A percentile compares a stretch with the other conserved stretches of the same genome.
These are phyloP conservation scores for Cardamine chenopodiifolia DNA, from an alignment of 345 rosid species.

Conservation along the genomic window DNA sequence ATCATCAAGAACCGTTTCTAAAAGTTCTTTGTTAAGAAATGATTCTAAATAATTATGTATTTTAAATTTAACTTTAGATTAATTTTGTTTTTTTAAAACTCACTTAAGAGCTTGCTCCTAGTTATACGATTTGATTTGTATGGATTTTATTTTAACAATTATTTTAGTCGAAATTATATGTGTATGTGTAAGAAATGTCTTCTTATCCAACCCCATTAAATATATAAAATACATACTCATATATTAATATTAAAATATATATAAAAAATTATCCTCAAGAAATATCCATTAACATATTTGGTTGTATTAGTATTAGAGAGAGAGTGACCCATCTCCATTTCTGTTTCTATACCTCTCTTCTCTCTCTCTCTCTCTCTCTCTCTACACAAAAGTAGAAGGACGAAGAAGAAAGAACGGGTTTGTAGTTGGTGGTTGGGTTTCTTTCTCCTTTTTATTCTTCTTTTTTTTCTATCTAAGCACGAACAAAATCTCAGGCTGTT, in stretches of 20 bases:
- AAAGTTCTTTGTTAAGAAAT: too few relatives aligned
- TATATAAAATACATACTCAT: not conserved
- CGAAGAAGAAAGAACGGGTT: conserved; percentile 53
- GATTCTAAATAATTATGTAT: too few relatives aligned
- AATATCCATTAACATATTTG: not conserved
- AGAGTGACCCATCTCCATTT: conserved; percentile 37
- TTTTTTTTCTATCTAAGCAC: not conserved
- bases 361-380: conserved; percentile 17
- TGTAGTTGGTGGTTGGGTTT: conserved; percentile 54
- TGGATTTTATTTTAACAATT: not conserved
- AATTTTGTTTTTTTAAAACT: too few relatives aligned
- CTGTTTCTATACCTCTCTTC: conserved; percentile 21
- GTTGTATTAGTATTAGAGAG: conserved; percentile 1
- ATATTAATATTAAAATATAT: not conserved
- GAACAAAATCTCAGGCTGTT: conserved; percentile 17
- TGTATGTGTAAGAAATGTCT: conserved; percentile 31
- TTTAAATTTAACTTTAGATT: too few relatives aligned
- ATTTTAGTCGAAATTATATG: conserved; percentile 17
- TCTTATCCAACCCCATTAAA: conserved; percentile 38
- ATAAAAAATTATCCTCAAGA: not conserved
- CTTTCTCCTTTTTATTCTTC: conserved; percentile 29
- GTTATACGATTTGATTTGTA: not conserved
- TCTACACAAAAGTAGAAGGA: conserved; percentile 36
- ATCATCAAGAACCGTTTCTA: too few relatives aligned
- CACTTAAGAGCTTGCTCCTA: too few relatives aligned